Conservation (phyloP, 306 rosid species). For the Sphenostylis stenocarpa region DNA sequence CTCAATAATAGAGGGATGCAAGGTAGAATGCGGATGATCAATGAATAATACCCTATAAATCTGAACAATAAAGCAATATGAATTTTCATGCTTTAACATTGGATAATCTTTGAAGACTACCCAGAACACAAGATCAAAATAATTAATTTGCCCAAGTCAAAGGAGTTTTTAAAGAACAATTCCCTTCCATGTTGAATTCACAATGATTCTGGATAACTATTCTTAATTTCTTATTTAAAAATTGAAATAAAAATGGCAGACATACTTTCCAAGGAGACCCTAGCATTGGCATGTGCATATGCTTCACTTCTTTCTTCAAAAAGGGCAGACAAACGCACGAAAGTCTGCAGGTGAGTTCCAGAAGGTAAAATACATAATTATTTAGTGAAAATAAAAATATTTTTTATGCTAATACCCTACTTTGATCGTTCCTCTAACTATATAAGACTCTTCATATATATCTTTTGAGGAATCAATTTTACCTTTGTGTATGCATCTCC, state of each 20-base stretch:
- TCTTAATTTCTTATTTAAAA: background rate
- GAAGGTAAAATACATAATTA: background rate
- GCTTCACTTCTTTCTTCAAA: slow-evolving; percentile 67
- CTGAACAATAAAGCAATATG: background rate
- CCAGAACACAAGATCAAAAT: background rate
- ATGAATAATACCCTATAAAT: background rate
- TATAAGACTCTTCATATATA: background rate
- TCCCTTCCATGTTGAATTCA: background rate
- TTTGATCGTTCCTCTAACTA: background rate
- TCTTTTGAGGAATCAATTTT: background rate
- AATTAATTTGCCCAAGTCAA: background rate
- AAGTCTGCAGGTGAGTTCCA: slow-evolving; percentile 51
- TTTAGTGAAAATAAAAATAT: background rate
- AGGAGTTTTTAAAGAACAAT: background rate
- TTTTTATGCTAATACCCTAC: background rate
- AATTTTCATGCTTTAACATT: background rate
- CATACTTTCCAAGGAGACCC: slow-evolving; percentile 78
- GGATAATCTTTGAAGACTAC: background rate
- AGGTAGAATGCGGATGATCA: background rate
- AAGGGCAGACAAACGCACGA: slow-evolving; percentile 56
- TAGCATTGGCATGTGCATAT: slow-evolving; percentile 69
- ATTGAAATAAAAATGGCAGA: background rate
- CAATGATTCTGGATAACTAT: background rate
- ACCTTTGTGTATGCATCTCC: slow-evolving; percentile 69
- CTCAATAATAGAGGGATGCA: background rate